Evolutionary conservation across 2,329 filamentous ascomycete species (phyloP).

Genomic region (Cladosporium sp.): DNA sequence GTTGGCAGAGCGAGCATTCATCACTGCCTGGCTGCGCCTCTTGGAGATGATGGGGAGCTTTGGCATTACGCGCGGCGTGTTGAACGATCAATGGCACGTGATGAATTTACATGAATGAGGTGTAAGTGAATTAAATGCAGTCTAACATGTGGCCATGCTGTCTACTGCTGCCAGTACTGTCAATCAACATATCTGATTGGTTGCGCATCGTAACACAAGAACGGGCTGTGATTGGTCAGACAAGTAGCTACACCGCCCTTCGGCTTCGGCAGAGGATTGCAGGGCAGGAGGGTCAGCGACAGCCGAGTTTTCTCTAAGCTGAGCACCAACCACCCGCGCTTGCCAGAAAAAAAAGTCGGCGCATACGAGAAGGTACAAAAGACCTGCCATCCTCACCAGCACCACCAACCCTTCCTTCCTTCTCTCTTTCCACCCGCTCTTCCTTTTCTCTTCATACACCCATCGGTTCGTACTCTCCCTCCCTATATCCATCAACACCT

Average conservation of each 20-base stretch:
- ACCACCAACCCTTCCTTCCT: neutral
- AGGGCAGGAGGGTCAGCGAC: neutral
- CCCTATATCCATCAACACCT: neutral
- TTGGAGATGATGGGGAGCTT: no score
- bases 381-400: no score
- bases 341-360: slow-evolving; percentile 7
- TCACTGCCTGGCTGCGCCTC: no score
- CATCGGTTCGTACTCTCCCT: neutral
- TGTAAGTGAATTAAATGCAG: no score
- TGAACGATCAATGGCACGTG: no score
- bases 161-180: no score
- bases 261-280: neutral
- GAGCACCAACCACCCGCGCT: neutral
- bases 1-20: neutral
- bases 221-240: neutral
- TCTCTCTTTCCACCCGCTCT: neutral
- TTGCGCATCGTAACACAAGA: neutral
- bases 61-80: no score
- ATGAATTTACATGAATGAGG: no score
- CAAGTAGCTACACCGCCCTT: slow-evolving; percentile 1
- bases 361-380: slow-evolving; percentile 8
- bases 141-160: no score
- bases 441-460: neutral
- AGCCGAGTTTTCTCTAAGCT: neutral
- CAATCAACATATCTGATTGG: no score